Conservation (phyloP, 176 grass and related monocot genomes). For the Thalia dealbata region DNA sequence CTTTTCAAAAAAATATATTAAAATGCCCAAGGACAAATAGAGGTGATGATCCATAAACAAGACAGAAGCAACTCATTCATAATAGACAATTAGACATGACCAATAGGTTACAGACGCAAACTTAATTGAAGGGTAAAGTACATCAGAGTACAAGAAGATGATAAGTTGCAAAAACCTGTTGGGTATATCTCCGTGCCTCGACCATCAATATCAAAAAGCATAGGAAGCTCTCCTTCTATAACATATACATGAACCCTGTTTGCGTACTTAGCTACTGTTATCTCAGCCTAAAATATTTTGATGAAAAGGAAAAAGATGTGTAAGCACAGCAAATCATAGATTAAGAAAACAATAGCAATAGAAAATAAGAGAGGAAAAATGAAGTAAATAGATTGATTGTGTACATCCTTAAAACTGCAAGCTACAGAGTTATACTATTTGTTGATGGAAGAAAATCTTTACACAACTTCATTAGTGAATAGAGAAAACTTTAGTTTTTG, state of each 20-base stretch:
- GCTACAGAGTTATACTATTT: too few species aligned
- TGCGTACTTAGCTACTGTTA: constrained; percentile 73
- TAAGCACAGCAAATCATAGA: background rate
- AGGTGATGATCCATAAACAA: background rate
- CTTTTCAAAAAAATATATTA: too few species aligned
- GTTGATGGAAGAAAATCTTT: too few species aligned
- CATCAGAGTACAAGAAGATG: constrained; percentile 5
- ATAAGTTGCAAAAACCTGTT: constrained; percentile 45
- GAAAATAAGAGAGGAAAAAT: background rate
- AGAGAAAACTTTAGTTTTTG: too few species aligned
- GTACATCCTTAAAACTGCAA: background rate
- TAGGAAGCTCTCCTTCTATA: constrained; percentile 65
- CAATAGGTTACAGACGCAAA: background rate
- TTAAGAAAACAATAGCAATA: background rate
- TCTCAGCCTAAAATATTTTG: constrained; percentile 43
- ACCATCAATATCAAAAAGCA: constrained; percentile 86
- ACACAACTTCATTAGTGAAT: too few species aligned
- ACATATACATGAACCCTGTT: constrained; percentile 75
- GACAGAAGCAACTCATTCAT: background rate
- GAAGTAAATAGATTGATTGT: background rate
- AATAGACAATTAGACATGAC: background rate
- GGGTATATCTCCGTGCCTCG: constrained; percentile 76
- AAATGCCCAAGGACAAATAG: too few species aligned
- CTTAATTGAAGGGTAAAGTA: background rate
- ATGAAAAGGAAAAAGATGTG: background rate